phyloP scores from a whole-genome alignment of 2,329 filamentous ascomycete genomes.

The Colletotrichum chrysophilum region DNA sequence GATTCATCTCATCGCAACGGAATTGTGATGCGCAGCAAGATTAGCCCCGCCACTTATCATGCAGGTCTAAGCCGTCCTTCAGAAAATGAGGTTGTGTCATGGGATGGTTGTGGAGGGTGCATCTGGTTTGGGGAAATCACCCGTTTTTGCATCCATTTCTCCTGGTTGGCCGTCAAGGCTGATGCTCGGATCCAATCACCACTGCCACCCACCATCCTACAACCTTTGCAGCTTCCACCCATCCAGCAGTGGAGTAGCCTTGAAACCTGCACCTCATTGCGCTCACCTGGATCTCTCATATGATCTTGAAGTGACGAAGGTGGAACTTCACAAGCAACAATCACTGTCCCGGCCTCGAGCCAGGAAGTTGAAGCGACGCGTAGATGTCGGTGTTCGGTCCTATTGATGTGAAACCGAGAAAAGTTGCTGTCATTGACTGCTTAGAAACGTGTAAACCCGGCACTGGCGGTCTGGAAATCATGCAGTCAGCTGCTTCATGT shows the following conservation, averaged over 20 bases:
- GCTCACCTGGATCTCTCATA: neutral
- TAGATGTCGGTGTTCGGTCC: too few species aligned
- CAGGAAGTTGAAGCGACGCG: too few species aligned
- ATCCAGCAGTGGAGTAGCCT: neutral
- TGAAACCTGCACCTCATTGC: neutral
- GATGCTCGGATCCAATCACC: neutral
- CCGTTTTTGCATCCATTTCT: neutral
- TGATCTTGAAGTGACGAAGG: neutral
- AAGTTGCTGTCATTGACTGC: neutral
- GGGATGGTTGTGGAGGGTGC: neutral
- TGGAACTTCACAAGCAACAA: neutral
- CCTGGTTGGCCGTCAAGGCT: neutral
- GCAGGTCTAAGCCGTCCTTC: rapidly evolving
- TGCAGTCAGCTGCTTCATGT: neutral
- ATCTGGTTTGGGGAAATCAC: neutral
- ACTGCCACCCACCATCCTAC: neutral
- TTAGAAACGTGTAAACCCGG: rapidly evolving
- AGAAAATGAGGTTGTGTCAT: neutral
- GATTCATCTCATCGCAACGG: neutral
- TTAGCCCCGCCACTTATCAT: neutral
- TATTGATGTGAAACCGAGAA: too few species aligned
- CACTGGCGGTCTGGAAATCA: neutral
- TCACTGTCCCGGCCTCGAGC: rapidly evolving
- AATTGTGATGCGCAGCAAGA: rapidly evolving
- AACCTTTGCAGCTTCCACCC: neutral